Evolutionary conservation across 768 basidiomycete genomes (phyloP).

Genomic region (Suillus bovinus): DNA sequence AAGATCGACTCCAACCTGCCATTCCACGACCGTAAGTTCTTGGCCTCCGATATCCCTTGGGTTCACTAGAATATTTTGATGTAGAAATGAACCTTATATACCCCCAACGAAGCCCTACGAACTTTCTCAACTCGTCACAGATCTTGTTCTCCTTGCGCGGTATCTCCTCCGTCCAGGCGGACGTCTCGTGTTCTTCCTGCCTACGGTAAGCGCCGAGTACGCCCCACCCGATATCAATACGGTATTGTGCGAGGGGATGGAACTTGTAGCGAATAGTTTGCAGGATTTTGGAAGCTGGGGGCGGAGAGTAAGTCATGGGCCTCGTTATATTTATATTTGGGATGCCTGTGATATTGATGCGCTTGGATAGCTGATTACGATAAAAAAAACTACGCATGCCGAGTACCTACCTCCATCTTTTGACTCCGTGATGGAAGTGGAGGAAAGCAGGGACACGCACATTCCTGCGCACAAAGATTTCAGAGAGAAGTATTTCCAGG

Average conservation of each 20-base stretch:
- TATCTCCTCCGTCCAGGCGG: conserved; percentile 85
- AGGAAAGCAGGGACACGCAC: conserved; percentile 31
- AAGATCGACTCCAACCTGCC: conserved; percentile 27
- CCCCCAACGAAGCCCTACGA: conserved; percentile 94
- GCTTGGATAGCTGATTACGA: conserved; percentile 80
- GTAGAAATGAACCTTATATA: conserved; percentile 68
- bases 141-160: conserved; percentile 80
- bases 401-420: conserved; percentile 58
- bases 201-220: conserved; percentile 90
- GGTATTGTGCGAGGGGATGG: conserved; percentile 86
- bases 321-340: background rate
- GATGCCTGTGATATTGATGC: conserved; percentile 7
- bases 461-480: conserved; percentile 90
- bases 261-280: conserved; percentile 81
- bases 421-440: conserved; percentile 25
- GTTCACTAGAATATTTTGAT: background rate
- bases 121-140: conserved; percentile 75
- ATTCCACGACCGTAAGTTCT: conserved; percentile 47
- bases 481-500: conserved; percentile 83
- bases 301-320: conserved; percentile 61
- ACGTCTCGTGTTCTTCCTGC: conserved; percentile 93
- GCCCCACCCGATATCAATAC: conserved; percentile 80
- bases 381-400: conserved; percentile 62
- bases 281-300: conserved; percentile 98
- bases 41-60: background rate